Conservation (phyloP, 2,329 filamentous ascomycete genomes). For the Aureobasidium sp. region DNA sequence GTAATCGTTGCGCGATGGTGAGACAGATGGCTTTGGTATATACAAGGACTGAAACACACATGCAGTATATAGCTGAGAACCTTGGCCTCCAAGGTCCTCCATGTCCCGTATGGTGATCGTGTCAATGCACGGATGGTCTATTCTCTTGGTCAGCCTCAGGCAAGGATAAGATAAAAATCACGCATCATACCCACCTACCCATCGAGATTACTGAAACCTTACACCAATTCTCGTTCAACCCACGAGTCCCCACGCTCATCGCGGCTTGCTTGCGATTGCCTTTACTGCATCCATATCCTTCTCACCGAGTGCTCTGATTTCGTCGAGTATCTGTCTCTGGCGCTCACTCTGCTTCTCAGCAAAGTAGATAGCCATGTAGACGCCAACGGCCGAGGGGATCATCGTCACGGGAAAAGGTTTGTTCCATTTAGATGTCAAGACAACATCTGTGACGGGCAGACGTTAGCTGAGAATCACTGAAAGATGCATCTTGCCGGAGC, state of each 20-base stretch:
- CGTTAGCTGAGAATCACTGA: background rate
- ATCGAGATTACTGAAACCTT: background rate
- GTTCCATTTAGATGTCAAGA: conserved; percentile 26
- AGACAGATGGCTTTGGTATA: background rate
- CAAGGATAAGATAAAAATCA: background rate
- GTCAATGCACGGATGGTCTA: background rate
- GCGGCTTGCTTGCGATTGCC: conserved; percentile 10
- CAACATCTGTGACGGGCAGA: conserved; percentile 15
- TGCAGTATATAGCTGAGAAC: background rate
- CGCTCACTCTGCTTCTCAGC: conserved; percentile 24
- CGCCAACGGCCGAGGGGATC: conserved; percentile 24
- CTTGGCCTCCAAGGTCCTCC: too few relatives aligned
- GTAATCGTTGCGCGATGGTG: too few relatives aligned
- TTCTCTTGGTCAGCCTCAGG: background rate
- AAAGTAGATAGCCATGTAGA: conserved; percentile 22
- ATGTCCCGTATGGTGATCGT: too few relatives aligned
- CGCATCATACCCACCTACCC: background rate
- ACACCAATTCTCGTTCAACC: too few relatives aligned
- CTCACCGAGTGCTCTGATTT: conserved; percentile 21
- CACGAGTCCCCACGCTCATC: too few relatives aligned
- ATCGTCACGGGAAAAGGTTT: conserved; percentile 26
- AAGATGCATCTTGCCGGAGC: background rate
- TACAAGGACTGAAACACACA: background rate
- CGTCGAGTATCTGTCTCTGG: conserved; percentile 21
- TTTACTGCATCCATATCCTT: conserved; percentile 14